Base-by-base conservation (phyloP, 805 yeast species). In the Wickerhamomyces queroliae region DNA sequence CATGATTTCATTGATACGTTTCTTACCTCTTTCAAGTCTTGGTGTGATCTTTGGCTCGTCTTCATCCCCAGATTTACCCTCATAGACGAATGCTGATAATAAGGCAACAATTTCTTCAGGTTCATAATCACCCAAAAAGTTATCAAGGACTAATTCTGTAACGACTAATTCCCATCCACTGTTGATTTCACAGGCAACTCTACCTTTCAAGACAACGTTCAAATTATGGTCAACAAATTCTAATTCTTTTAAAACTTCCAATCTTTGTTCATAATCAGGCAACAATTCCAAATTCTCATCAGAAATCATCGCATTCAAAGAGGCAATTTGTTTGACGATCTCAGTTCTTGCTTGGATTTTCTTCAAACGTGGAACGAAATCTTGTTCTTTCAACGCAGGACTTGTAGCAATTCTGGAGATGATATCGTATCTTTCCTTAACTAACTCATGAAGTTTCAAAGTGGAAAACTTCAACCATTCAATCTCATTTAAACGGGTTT, bases 71-170 rank as follows among this genome's bases (percentile, higher is more conserved):
- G 77, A 71, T 27, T 44, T 41, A 2, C 97, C 98, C 54, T 93
- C 97, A 56, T 86, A 93, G 2, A 93, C 95, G 64, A 93, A 93
- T 27, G 85, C 87, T 0, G 97, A 88, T 24, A 93, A 63, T 36
- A 93, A 67, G 0, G 98, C 98, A n/a, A 90, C 97, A 45, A 93
- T 89, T 61, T 93, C 99, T 55, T 89, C 96, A 1, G 97, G 89
- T 46, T 90, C 95, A 56, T 85, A 90, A 42, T 88, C 95, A 23
- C 91, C 95, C 45, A 93, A 66, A 66, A 91, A 89, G 62, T 93
- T 93, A 54, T 91, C 95, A 50, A 93, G 69, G 15, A 93, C 77
- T 39, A 93, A 69, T 60, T 93, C 99, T 0, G 99, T 91, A 10
- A 93, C 59, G 3, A 84, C 82, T 40, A 90, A 69, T 61, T 93